A percentile compares a stretch with the other conserved stretches of the same genome.
phyloP scores from a whole-genome alignment of 306 rosid genomes.

The Astragalus membranaceus region DNA sequence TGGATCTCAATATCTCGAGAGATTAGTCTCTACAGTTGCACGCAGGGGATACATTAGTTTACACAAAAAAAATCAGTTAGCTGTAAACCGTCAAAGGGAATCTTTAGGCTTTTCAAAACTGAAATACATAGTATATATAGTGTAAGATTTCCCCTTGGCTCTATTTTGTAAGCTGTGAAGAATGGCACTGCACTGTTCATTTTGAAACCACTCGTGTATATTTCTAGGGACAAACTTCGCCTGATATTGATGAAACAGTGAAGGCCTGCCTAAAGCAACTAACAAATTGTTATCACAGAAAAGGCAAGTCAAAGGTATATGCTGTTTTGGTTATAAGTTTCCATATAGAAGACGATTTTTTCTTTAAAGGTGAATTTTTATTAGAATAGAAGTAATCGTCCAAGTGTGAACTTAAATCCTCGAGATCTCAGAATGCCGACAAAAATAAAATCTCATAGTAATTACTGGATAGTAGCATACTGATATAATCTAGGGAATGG shows the following conservation, averaged over 20 bases:
- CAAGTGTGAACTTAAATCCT: not conserved
- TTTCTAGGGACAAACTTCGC: no score
- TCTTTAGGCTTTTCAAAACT: no score
- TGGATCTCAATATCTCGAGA: no score
- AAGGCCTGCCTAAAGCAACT: not conserved
- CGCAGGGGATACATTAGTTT: no score
- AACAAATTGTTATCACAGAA: not conserved
- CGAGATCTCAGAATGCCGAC: slow-evolving; percentile 3
- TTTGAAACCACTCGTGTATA: not conserved
- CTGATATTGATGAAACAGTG: not conserved
- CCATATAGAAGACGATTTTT: not conserved
- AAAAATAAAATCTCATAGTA: not conserved
- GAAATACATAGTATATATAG: no score
- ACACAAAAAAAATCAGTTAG: no score
- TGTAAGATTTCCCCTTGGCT: no score
- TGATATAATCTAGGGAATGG: slow-evolving; percentile 20
- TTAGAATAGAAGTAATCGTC: not conserved
- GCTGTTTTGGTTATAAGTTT: not conserved
- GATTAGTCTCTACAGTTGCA: no score
- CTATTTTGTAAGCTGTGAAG: no score
- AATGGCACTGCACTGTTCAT: not conserved
- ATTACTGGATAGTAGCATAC: slow-evolving; percentile 13
- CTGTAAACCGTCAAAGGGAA: not conserved
- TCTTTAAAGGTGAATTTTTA: not conserved
- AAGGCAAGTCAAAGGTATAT: not conserved